phyloP scores from a whole-genome alignment of 345 rosid genomes.

The Brassica rapa region DNA sequence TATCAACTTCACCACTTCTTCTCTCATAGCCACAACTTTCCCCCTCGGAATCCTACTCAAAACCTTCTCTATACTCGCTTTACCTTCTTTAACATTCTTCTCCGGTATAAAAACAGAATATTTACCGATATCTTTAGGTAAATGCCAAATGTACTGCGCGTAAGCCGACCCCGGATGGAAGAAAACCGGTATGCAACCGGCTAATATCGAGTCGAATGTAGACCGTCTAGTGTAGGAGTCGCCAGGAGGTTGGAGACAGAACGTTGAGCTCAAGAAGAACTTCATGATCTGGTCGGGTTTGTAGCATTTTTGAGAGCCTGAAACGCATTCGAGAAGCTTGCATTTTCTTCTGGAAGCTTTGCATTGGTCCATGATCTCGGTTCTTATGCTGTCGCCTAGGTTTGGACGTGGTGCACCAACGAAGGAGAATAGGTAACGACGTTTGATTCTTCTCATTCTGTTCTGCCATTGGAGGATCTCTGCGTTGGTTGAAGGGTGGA shows the following conservation, averaged over 20 bases:
- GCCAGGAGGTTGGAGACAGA: constrained; percentile 83
- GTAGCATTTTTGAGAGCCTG: constrained; percentile 47
- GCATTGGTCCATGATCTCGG: constrained; percentile 66
- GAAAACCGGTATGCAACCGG: constrained; percentile 90
- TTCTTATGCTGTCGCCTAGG: constrained; percentile 52
- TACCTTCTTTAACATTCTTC: constrained; percentile 50
- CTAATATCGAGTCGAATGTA: constrained; percentile 73
- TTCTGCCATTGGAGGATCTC: constrained; percentile 66
- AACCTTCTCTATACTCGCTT: constrained; percentile 53
- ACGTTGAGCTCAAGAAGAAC: constrained; percentile 61
- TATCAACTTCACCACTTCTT: constrained; percentile 59
- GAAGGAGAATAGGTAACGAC: constrained; percentile 61
- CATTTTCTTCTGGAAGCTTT: constrained; percentile 60
- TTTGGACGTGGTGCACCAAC: constrained; percentile 68
- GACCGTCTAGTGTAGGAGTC: constrained; percentile 86
- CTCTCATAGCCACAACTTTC: constrained; percentile 54
- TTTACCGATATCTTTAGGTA: constrained; percentile 57
- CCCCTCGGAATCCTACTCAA: constrained; percentile 47
- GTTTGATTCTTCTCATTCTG: constrained; percentile 49
- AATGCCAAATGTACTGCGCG: constrained; percentile 80
- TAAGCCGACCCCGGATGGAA: constrained; percentile 90
- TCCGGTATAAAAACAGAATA: constrained; percentile 71
- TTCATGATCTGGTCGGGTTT: constrained; percentile 54
- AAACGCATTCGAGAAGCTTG: constrained; percentile 52
- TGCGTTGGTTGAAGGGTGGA: constrained; percentile 65